Conservation (phyloP, 805 yeast species). For the Starmera amethionina region DNA sequence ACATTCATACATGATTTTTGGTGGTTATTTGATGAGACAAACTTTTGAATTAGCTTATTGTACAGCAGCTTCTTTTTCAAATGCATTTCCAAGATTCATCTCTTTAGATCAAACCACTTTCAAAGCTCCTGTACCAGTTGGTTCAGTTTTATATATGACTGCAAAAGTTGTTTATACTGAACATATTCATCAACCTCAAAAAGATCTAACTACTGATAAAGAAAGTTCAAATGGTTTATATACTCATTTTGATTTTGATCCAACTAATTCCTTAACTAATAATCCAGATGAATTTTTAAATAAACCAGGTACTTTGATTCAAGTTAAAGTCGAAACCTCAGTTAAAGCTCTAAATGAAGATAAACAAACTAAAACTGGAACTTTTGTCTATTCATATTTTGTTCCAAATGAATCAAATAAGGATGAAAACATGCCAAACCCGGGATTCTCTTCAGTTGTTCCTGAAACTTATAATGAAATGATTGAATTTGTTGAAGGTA, state of each 20-base stretch:
- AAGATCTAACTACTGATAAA: slow-evolving; percentile 10
- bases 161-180: slow-evolving; percentile 85
- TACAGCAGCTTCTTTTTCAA: slow-evolving; percentile 81
- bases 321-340: slow-evolving; percentile 78
- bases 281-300: slow-evolving; percentile 49
- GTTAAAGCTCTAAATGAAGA: slow-evolving; percentile 61
- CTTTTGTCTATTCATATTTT: slow-evolving; percentile 82
- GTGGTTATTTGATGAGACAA: slow-evolving; percentile 88
- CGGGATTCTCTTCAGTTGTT: slow-evolving; percentile 66
- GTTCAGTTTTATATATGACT: slow-evolving; percentile 74
- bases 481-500: slow-evolving; percentile 85
- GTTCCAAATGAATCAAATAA: slow-evolving; percentile 50
- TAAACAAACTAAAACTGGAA: slow-evolving; percentile 64
- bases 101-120: slow-evolving; percentile 87
- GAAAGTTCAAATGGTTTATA: slow-evolving; percentile 6
- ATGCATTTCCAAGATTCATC: slow-evolving; percentile 79
- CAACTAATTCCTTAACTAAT: slow-evolving; percentile 44
- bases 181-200: slow-evolving; percentile 37
- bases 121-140: slow-evolving; percentile 93
- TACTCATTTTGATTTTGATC: slow-evolving; percentile 43
- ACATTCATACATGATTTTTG: slow-evolving; percentile 90
- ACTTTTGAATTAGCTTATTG: slow-evolving; percentile 91
- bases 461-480: slow-evolving; percentile 87
- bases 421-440: slow-evolving; percentile 22
- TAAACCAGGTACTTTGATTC: slow-evolving; percentile 80